Base-by-base conservation (phyloP, 148 eudicot species). In the Linanthus parryae region DNA sequence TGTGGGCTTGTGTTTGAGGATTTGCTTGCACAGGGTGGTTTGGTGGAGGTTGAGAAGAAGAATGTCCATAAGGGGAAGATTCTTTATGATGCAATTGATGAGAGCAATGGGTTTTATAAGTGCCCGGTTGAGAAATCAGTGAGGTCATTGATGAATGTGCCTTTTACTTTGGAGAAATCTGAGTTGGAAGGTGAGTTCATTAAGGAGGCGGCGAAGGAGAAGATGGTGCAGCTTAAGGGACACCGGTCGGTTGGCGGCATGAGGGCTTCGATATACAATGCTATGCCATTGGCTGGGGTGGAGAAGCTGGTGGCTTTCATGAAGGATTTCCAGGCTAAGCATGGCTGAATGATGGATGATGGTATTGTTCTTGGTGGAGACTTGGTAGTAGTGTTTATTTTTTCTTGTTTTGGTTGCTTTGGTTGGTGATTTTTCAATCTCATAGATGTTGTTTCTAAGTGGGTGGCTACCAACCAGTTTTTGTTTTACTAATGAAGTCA, bases 61-160 rank as follows among this genome's bases (percentile, higher is more conserved):
- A 92, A 92, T 16, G 23, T 33, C 56, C 62, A 61, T 44, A 92
- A 92, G 33, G 99, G 85, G 0, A 31, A 70, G 71, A 20, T 84
- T 2, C 35, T 92, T 58, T 92, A 87, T 57, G 75, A 84, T 47
- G 76, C 99, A 0, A 88, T 92, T 62, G 99, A 88, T 50, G 61
- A 44, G 20, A 92, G 96, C 48, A 57, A 61, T 10, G 99, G 96
- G 37, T 92, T 92, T 53, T 92, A 73, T 21, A 71, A 77, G 60
- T 84, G 94, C 50, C 99, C 99, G 1, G 99, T 92, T 25, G 99
- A 92, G 63, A 88, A 87, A 38, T 77, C 88, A 0, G 99, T 92
- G 20, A 84, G 99, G 82, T 92, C 99, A 0, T 66, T 88, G 80
- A 92, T 92, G 98, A 92, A 92, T 63, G 98, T 92, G 45, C 98